Evolutionary conservation across 179 eudicot species (phyloP).

Genomic region (Corrigiola litoralis): DNA sequence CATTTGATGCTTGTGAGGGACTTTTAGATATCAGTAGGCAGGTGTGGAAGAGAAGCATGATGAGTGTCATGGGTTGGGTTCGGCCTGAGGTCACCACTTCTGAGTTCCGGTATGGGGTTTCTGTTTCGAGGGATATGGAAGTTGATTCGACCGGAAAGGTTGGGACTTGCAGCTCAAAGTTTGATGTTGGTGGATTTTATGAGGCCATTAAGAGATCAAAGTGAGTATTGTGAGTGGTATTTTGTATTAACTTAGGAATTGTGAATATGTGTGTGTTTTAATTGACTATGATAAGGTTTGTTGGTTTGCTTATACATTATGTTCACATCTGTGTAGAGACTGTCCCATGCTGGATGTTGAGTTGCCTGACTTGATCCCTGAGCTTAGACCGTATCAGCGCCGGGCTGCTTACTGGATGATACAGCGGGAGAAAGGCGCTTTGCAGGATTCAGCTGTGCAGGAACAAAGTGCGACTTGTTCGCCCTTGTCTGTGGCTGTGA

Average conservation of each 20-base stretch:
- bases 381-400: slow-evolving; percentile 95
- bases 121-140: slow-evolving; percentile 22
- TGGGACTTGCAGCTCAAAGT: slow-evolving; percentile 35
- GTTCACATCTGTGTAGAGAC: slow-evolving; percentile 35
- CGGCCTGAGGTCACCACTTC: slow-evolving; percentile 87
- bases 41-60: slow-evolving; percentile 86
- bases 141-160: slow-evolving; percentile 13
- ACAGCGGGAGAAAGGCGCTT: slow-evolving; percentile 68
- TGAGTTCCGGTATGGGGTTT: slow-evolving; percentile 69
- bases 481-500: slow-evolving; percentile 74
- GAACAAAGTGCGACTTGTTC: slow-evolving; percentile 37
- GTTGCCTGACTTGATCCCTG: slow-evolving; percentile 73
- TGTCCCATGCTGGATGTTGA: slow-evolving; percentile 64
- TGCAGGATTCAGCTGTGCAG: slow-evolving; percentile 21
- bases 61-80: slow-evolving; percentile 88
- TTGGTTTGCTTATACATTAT: slow-evolving; percentile 16
- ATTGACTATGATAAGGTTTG: not conserved
- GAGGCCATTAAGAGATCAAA: slow-evolving; percentile 93
- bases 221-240: slow-evolving; percentile 44
- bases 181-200: slow-evolving; percentile 77
- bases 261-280: not conserved
- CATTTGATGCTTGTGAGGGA: slow-evolving; percentile 77
- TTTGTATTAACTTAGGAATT: not conserved
- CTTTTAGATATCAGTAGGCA: slow-evolving; percentile 62
- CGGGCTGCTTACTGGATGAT: slow-evolving; percentile 98